phyloP scores from a whole-genome alignment of 257 asterid genomes.

The Scutellaria minor region DNA sequence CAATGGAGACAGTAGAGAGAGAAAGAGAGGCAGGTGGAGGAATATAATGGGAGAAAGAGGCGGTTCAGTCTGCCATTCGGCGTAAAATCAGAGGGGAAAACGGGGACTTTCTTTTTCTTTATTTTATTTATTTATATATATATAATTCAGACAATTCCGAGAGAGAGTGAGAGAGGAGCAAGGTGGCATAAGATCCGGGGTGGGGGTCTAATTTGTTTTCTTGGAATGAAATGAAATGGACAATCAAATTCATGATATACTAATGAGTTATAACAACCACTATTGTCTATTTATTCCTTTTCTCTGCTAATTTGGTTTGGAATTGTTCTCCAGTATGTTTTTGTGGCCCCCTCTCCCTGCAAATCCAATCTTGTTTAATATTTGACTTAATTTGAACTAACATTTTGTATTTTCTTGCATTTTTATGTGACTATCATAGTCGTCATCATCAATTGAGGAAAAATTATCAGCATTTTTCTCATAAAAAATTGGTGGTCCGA shows the following conservation, averaged over 20 bases:
- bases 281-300: neutral
- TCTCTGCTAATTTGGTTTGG: slow-evolving; percentile 7
- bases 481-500: too few species aligned
- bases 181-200: slow-evolving; percentile 70
- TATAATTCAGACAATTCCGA: neutral
- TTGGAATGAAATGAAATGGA: slow-evolving; percentile 7
- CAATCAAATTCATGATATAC: neutral
- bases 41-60: slow-evolving; percentile 74
- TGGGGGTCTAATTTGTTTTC: slow-evolving; percentile 43
- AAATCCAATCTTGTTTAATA: too few species aligned
- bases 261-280: neutral
- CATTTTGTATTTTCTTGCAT: too few species aligned
- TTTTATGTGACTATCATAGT: too few species aligned
- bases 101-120: neutral
- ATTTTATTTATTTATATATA: neutral
- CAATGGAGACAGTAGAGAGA: slow-evolving; percentile 19
- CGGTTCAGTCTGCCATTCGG: slow-evolving; percentile 94
- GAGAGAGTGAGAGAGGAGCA: slow-evolving; percentile 29
- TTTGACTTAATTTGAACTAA: too few species aligned
- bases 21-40: slow-evolving; percentile 63
- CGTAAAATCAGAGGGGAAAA: slow-evolving; percentile 66
- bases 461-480: too few species aligned
- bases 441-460: too few species aligned
- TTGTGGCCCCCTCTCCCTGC: too few species aligned
- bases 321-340: slow-evolving; percentile 15